phyloP scores from a whole-genome alignment of 306 rosid species.

The Sphenostylis stenocarpa region DNA sequence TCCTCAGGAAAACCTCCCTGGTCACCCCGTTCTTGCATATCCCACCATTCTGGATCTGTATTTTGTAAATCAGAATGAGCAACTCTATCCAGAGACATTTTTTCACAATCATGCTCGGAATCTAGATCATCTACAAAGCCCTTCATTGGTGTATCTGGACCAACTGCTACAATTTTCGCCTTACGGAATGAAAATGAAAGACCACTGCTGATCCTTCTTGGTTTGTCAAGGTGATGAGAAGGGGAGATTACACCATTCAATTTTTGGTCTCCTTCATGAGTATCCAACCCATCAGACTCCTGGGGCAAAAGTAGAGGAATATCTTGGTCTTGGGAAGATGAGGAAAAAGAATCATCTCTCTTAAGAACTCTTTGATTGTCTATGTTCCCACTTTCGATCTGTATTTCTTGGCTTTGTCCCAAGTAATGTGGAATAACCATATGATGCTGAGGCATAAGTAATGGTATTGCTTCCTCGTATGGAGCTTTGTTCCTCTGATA shows the following conservation, averaged over 20 bases:
- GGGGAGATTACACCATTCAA: constrained; percentile 35
- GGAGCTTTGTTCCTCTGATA: constrained; percentile 97
- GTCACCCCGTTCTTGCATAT: constrained; percentile 79
- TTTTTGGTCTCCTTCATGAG: constrained; percentile 51
- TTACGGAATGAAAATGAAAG: constrained; percentile 48
- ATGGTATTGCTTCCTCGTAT: constrained; percentile 86
- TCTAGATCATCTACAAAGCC: constrained; percentile 85
- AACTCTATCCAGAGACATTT: constrained; percentile 24
- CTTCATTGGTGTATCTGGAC: constrained; percentile 77
- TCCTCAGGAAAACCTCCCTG: constrained; percentile 77
- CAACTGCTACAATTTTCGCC: constrained; percentile 58
- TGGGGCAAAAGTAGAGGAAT: constrained; percentile 81
- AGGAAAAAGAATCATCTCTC: constrained; percentile 69
- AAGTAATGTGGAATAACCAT: constrained; percentile 99
- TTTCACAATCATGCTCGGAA: constrained; percentile 38
- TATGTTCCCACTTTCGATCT: constrained; percentile 43
- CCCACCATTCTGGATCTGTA: constrained; percentile 87
- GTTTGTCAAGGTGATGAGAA: constrained; percentile 34
- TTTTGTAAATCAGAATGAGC: constrained; percentile 35
- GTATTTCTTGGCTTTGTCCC: constrained; percentile 62
- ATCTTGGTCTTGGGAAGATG: constrained; percentile 64
- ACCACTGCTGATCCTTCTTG: constrained; percentile 33
- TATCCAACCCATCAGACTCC: constrained; percentile 54
- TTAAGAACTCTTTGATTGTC: constrained; percentile 38
- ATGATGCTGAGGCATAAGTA: constrained; percentile 99